These are phyloP conservation scores for Penicillium lividum DNA, from an alignment of 495 filamentous ascomycete genomes.

Conservation along the genomic window DNA sequence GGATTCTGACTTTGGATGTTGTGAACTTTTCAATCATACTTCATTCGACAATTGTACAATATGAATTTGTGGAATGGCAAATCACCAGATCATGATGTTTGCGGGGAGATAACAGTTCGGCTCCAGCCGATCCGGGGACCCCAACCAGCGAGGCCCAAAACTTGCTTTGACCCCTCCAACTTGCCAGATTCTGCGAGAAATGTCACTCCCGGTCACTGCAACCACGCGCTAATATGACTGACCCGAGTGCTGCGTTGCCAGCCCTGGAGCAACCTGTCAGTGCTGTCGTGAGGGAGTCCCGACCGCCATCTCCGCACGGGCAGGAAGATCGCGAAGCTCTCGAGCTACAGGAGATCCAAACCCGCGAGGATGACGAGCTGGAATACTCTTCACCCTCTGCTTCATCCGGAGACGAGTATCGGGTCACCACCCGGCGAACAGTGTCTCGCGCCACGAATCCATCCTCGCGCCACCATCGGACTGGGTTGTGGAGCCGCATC, in stretches of 20 bases:
- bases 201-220: background rate
- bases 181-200: background rate
- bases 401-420: conserved; percentile 41
- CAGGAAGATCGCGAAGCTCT: conserved; percentile 30
- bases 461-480: conserved; percentile 21
- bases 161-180: conserved; percentile 7
- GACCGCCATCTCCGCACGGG: conserved; percentile 20
- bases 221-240: conserved; percentile 12
- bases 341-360: conserved; percentile 40
- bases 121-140: conserved; percentile 15
- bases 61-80: background rate
- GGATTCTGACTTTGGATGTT: background rate
- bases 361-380: conserved; percentile 22
- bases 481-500: conserved; percentile 26
- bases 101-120: conserved; percentile 3
- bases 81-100: background rate
- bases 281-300: conserved; percentile 16
- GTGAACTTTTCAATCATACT: background rate
- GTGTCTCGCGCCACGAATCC: conserved; percentile 22
- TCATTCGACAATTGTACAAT: too few relatives aligned
- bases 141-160: conserved; percentile 3
- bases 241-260: background rate
- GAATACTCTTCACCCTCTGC: conserved; percentile 32
- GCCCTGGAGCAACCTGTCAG: conserved; percentile 11
- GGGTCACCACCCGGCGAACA: conserved; percentile 29